Evolutionary conservation across 2,329 filamentous ascomycete species (phyloP).

Genomic region (Colletotrichum spinosum): DNA sequence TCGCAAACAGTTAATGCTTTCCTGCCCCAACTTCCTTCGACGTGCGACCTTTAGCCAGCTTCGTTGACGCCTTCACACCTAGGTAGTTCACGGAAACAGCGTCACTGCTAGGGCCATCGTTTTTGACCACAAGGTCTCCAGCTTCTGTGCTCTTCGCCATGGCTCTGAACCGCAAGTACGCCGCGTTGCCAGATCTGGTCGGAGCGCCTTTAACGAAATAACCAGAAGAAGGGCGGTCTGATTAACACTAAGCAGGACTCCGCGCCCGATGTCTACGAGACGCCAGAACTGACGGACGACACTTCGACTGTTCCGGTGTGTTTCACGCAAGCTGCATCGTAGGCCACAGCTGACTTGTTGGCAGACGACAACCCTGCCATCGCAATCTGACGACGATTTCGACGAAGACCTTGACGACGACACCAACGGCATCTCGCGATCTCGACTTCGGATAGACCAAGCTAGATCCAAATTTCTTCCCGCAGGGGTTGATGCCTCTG

Average conservation of each 20-base stretch:
- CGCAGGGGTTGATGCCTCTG: constrained; percentile 78
- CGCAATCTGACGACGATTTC: constrained; percentile 72
- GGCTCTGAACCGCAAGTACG: constrained; percentile 85
- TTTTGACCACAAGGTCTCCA: neutral
- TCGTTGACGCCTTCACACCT: too few relatives aligned
- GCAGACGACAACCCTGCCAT: constrained; percentile 67
- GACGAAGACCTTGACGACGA: constrained; percentile 73
- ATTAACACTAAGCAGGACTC: constrained; percentile 72
- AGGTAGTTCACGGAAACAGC: too few relatives aligned
- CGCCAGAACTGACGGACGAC: constrained; percentile 91
- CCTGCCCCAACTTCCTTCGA: too few relatives aligned
- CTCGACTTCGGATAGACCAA: constrained; percentile 79
- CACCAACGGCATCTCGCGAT: constrained; percentile 76
- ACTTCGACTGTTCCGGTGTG: constrained; percentile 84
- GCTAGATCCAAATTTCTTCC: constrained; percentile 85
- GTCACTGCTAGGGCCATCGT: neutral
- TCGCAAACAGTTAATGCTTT: too few relatives aligned
- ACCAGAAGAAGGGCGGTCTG: constrained; percentile 11
- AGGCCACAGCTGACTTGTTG: constrained; percentile 41
- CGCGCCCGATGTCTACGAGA: constrained; percentile 96
- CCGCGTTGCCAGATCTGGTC: constrained; percentile 82
- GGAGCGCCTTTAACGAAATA: constrained; percentile 8
- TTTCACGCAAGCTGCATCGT: constrained; percentile 26
- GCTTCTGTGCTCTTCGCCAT: constrained; percentile 53
- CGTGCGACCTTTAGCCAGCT: too few relatives aligned